A percentile compares a stretch with the other conserved stretches of the same genome.
These are phyloP conservation scores for Senecio squalidus DNA, from an alignment of 140 eudicot species.

Conservation along the genomic window DNA sequence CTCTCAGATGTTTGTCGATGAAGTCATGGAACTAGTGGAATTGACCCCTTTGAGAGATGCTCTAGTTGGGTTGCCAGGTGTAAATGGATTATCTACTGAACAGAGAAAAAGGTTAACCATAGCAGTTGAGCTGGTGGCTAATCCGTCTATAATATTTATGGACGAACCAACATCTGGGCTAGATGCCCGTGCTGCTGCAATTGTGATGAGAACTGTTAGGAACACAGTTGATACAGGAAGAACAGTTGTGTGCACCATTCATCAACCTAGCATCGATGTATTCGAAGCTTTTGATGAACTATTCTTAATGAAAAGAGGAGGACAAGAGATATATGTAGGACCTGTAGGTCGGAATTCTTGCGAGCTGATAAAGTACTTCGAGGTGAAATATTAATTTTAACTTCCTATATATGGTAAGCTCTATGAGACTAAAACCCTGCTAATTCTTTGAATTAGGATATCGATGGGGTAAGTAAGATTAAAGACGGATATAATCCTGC, in stretches of 20 bases:
- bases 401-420: not conserved
- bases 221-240: constrained; percentile 86
- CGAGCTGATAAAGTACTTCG: constrained; percentile 61
- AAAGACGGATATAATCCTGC: constrained; percentile 67
- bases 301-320: constrained; percentile 51
- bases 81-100: constrained; percentile 74
- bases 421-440: not conserved
- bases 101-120: constrained; percentile 80
- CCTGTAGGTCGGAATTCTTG: constrained; percentile 60
- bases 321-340: constrained; percentile 68
- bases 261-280: constrained; percentile 92
- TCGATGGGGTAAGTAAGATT: constrained; percentile 43
- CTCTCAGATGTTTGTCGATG: constrained; percentile 61
- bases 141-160: constrained; percentile 84
- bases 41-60: constrained; percentile 41
- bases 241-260: constrained; percentile 92
- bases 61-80: constrained; percentile 74
- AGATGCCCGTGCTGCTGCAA: constrained; percentile 92
- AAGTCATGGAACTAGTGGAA: constrained; percentile 83
- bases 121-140: constrained; percentile 83
- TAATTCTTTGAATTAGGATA: constrained; percentile 22
- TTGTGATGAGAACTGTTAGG: constrained; percentile 87
- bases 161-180: constrained; percentile 88
- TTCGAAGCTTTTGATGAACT: constrained; percentile 88
- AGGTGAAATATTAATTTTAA: constrained; percentile 34